These are phyloP conservation scores for Botrytis porri DNA, from an alignment of 2,329 filamentous ascomycete genomes.

Conservation along the genomic window DNA sequence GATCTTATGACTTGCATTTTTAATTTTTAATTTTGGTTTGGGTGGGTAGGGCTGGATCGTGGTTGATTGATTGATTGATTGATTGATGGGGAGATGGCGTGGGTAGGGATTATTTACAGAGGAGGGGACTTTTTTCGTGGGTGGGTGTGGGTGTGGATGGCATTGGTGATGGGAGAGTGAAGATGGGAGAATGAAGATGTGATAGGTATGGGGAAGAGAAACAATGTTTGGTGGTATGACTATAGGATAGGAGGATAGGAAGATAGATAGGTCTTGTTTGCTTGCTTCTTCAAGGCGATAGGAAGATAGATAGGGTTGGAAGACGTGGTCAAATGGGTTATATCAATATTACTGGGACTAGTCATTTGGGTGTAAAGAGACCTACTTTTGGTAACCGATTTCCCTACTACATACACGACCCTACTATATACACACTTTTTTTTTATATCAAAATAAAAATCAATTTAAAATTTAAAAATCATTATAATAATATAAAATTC, in stretches of 20 bases:
- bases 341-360: not conserved
- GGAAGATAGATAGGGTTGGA: not conserved
- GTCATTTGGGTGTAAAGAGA: not conserved
- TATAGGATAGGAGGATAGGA: not conserved
- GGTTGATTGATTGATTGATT: too few relatives aligned
- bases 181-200: not conserved
- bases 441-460: too few relatives aligned
- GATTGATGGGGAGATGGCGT: not conserved
- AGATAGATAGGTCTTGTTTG: not conserved
- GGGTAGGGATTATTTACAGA: not conserved
- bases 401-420: too few relatives aligned
- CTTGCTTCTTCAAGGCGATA: not conserved
- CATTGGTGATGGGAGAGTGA: not conserved
- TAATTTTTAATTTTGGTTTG: constrained; percentile 1
- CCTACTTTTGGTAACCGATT: not conserved
- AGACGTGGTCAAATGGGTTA: not conserved
- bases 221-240: not conserved
- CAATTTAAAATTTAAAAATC: too few relatives aligned
- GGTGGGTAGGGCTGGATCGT: not conserved
- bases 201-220: not conserved
- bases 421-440: too few relatives aligned
- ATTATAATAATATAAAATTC: too few relatives aligned
- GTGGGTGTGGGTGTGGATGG: not conserved
- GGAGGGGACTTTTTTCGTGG: not conserved
- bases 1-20: constrained; percentile 17